phyloP scores from a whole-genome alignment of 2,329 filamentous ascomycete genomes.

The Ophiostoma populinum region DNA sequence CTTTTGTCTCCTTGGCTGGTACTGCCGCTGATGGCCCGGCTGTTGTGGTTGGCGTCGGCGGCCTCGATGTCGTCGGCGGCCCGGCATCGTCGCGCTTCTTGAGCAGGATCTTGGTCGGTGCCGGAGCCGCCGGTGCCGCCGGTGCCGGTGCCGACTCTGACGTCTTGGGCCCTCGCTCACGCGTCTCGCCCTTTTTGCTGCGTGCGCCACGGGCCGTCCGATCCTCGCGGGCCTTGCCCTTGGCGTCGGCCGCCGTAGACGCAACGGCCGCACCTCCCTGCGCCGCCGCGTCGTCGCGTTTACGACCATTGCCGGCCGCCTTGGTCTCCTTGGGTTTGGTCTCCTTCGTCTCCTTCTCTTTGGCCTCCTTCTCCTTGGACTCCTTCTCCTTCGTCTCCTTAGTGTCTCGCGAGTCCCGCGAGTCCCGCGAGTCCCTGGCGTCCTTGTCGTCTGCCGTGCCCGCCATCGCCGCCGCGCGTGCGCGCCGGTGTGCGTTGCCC shows the following conservation, averaged over 20 bases:
- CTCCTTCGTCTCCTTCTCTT: too few species aligned
- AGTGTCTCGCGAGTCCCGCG: too few species aligned
- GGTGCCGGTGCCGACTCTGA: neutral
- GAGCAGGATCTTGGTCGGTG: constrained; percentile 18
- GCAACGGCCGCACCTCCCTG: constrained; percentile 24
- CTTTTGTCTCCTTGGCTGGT: neutral
- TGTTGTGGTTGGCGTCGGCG: too few species aligned
- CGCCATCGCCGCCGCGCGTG: constrained; percentile 22
- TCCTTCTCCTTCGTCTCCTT: too few species aligned
- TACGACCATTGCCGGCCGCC: too few species aligned
- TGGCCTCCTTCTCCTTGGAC: too few species aligned
- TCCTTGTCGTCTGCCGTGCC: too few species aligned
- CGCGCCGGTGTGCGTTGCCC: constrained; percentile 42
- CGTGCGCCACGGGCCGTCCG: constrained; percentile 9
- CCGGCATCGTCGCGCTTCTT: constrained; percentile 24
- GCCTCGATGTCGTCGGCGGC: too few species aligned
- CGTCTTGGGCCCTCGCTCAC: constrained; percentile 9
- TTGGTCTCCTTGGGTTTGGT: too few species aligned
- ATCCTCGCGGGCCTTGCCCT: constrained; percentile 5
- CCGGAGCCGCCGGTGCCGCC: constrained; percentile 7
- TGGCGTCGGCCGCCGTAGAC: constrained; percentile 33
- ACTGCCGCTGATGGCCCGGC: constrained; percentile 5
- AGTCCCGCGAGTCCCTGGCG: too few species aligned
- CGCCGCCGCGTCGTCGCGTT: too few species aligned
- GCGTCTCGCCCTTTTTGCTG: constrained; percentile 10